Conservation (phyloP, 192 early-diverging fungal species). For the Podochytrium sp. region DNA sequence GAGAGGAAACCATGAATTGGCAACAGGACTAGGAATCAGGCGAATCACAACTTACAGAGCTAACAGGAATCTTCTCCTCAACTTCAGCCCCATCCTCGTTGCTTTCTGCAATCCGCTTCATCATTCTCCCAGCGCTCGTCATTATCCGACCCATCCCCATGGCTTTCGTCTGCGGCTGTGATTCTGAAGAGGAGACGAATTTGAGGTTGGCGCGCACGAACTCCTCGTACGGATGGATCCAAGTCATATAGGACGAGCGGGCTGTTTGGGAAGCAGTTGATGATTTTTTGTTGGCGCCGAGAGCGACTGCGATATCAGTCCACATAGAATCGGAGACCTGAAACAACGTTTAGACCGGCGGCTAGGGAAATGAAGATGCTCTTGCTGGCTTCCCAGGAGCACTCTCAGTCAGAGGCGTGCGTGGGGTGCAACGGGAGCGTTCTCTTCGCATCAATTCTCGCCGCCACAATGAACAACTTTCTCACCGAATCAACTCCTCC, state of each 20-base stretch:
- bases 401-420: too few species aligned
- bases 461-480: not conserved
- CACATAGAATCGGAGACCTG: too few species aligned
- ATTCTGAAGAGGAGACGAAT: not conserved
- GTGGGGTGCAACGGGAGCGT: not conserved
- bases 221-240: slow-evolving; percentile 57
- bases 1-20: too few species aligned
- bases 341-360: too few species aligned
- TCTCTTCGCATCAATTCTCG: too few species aligned
- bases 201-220: slow-evolving; percentile 26
- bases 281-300: slow-evolving; percentile 40
- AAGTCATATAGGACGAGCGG: slow-evolving; percentile 43
- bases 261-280: slow-evolving; percentile 28
- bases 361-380: too few species aligned
- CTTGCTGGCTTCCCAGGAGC: too few species aligned
- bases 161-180: not conserved
- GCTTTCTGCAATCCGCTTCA: slow-evolving; percentile 27
- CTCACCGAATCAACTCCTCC: slow-evolving; percentile 73
- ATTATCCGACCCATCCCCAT: slow-evolving; percentile 24
- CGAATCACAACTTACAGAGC: slow-evolving; percentile 12
- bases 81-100: slow-evolving; percentile 29
- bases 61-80: slow-evolving; percentile 33
- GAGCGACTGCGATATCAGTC: slow-evolving; percentile 76
- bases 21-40: not conserved
- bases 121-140: slow-evolving; percentile 5